Conservation (phyloP, 1,284 basidiomycete species). For the Leccinum pachyderme region DNA sequence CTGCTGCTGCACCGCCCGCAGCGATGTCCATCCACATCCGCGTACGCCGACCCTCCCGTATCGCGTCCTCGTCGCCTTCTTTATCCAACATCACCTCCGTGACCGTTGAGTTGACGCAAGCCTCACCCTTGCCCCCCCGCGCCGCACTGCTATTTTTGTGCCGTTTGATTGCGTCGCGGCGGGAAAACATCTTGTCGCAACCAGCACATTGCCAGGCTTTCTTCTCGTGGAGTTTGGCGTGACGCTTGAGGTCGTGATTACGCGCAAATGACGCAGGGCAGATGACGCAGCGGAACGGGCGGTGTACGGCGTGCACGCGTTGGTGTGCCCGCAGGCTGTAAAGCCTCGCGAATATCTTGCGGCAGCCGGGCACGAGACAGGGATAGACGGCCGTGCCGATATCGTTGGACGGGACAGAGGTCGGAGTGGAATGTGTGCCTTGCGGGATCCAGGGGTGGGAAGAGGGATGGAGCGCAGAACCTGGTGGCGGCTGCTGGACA, state of each 20-base stretch:
- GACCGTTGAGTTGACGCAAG: conserved; percentile 54
- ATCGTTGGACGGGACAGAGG: conserved; percentile 39
- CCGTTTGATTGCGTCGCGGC: conserved; percentile 72
- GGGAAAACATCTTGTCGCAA: conserved; percentile 69
- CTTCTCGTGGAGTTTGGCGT: conserved; percentile 63
- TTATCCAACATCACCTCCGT: conserved; percentile 58
- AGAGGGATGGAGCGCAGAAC: conserved; percentile 25
- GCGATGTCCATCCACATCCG: conserved; percentile 62
- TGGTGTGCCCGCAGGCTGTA: conserved; percentile 68
- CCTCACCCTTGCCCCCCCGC: conserved; percentile 45
- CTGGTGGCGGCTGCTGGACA: conserved; percentile 10
- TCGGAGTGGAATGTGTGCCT: conserved; percentile 22
- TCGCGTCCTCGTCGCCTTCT: conserved; percentile 48
- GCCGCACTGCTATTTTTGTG: conserved; percentile 59
- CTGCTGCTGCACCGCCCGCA: conserved; percentile 31
- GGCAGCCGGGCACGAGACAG: conserved; percentile 58
- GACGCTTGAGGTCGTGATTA: conserved; percentile 75
- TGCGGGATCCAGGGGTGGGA: conserved; percentile 35
- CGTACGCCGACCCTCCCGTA: conserved; percentile 54
- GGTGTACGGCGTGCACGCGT: conserved; percentile 56
- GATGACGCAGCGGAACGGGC: conserved; percentile 57
- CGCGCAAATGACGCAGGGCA: conserved; percentile 74
- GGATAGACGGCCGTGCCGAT: conserved; percentile 75
- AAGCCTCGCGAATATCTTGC: conserved; percentile 63
- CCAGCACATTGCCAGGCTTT: conserved; percentile 69